These are phyloP conservation scores for Claviceps monticola DNA, from an alignment of 2,329 filamentous ascomycete genomes.

Conservation along the genomic window DNA sequence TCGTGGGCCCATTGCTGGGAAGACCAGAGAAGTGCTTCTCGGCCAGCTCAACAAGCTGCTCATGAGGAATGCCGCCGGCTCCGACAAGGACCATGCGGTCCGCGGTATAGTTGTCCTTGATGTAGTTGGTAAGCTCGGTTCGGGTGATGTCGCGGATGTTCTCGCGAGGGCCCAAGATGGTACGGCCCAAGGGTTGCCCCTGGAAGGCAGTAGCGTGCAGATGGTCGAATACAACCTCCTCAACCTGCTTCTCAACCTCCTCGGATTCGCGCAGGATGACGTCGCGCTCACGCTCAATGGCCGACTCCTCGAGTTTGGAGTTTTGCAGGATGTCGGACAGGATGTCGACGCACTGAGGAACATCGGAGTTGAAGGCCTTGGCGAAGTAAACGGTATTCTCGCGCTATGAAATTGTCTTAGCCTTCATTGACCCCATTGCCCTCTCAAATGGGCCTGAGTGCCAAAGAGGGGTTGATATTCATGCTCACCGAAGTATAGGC, in stretches of 20 bases:
- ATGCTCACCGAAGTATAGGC: conserved; percentile 90
- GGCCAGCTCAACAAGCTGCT: conserved; percentile 86
- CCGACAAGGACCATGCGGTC: conserved; percentile 99
- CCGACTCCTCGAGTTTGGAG: conserved; percentile 87
- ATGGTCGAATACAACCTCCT: conserved; percentile 99
- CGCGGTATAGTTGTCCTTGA: conserved; percentile 99
- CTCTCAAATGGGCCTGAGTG: conserved; percentile 11
- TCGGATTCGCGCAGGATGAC: conserved; percentile 98
- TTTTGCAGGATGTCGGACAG: conserved; percentile 98
- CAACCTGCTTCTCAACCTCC: conserved; percentile 98
- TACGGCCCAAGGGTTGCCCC: conserved; percentile 88
- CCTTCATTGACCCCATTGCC: conserved; percentile 5
- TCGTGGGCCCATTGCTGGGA: conserved; percentile 60
- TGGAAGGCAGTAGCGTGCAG: conserved; percentile 97
- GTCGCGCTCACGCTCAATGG: conserved; percentile 95
- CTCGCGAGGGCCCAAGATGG: conserved; percentile 92
- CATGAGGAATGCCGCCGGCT: conserved; percentile 84
- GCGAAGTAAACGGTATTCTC: conserved; percentile 99
- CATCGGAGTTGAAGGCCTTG: conserved; percentile 96
- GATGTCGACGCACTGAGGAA: conserved; percentile 93
- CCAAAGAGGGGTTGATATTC: not conserved
- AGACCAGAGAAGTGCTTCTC: conserved; percentile 87
- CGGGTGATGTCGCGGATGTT: conserved; percentile 96
- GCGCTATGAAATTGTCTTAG: conserved; percentile 42
- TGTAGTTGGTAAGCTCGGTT: conserved; percentile 84